phyloP scores from a whole-genome alignment of 768 basidiomycete genomes.

The Lactarius hatsudake region DNA sequence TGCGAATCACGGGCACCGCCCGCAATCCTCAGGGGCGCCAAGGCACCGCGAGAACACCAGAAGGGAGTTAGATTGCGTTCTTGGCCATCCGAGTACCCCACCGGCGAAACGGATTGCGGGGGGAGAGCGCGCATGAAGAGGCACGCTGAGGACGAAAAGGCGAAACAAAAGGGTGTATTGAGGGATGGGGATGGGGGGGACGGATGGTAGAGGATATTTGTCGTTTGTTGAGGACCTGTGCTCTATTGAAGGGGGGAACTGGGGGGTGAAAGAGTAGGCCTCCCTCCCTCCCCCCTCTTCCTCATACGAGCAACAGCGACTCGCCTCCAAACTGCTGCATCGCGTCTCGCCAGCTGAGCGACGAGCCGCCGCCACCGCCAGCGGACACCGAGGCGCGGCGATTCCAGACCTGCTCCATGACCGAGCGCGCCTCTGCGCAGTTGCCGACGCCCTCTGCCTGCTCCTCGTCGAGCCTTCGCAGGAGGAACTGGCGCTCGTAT shows the following conservation, averaged over 20 bases:
- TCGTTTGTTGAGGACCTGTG: background rate
- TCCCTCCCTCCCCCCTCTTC: background rate
- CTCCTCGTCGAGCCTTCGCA: slow-evolving; percentile 48
- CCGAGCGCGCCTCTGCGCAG: slow-evolving; percentile 47
- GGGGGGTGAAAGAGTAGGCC: background rate
- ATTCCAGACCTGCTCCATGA: slow-evolving; percentile 62
- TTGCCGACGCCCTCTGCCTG: slow-evolving; percentile 61
- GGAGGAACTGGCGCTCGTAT: slow-evolving; percentile 43
- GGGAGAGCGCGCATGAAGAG: background rate
- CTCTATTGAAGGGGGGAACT: background rate
- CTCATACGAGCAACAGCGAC: slow-evolving; percentile 60
- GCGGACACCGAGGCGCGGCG: slow-evolving; percentile 32
- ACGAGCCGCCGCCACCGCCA: slow-evolving; percentile 27
- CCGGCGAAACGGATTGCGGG: background rate
- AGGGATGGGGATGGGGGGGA: background rate
- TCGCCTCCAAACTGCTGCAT: slow-evolving; percentile 39
- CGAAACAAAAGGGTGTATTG: background rate
- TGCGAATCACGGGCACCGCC: background rate
- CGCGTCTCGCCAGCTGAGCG: slow-evolving; percentile 61
- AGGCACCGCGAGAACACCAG: background rate
- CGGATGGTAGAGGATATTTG: background rate
- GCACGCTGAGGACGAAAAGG: background rate
- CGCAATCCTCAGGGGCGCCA: background rate
- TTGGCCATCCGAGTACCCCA: background rate
- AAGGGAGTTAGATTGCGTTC: background rate